Evolutionary conservation across 306 rosid genomes (phyloP).

Genomic region (Trifolium repens): DNA sequence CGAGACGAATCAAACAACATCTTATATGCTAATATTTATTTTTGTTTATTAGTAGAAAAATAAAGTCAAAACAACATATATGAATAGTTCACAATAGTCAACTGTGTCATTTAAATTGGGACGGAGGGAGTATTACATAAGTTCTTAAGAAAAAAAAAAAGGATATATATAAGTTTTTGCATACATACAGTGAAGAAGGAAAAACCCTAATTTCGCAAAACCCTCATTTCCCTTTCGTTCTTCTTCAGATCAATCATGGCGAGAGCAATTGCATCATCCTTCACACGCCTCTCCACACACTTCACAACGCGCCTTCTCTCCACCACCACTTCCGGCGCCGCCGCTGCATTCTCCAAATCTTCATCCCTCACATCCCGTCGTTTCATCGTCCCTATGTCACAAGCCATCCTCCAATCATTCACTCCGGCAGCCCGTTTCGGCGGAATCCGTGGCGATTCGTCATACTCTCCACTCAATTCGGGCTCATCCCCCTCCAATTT

Average conservation of each 20-base stretch:
- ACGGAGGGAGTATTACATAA: too few species aligned
- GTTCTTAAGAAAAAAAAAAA: too few species aligned
- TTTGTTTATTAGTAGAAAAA: too few species aligned
- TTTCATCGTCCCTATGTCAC: constrained; percentile 47
- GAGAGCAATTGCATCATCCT: constrained; percentile 35
- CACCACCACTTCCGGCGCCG: constrained; percentile 4
- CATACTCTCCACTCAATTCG: constrained; percentile 86
- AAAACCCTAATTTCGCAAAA: constrained; percentile 33
- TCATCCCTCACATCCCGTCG: constrained; percentile 16
- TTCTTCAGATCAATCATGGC: constrained; percentile 32
- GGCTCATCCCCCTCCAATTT: constrained; percentile 54
- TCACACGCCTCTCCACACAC: constrained; percentile 30
- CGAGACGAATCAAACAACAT: too few species aligned
- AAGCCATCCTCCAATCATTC: constrained; percentile 37
- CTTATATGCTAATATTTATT: too few species aligned
- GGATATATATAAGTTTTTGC: too few species aligned
- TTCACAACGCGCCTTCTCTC: constrained; percentile 42
- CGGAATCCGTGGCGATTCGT: constrained; percentile 64
- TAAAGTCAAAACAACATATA: too few species aligned
- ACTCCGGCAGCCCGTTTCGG: constrained; percentile 47
- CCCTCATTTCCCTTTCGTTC: constrained; percentile 6
- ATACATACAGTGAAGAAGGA: too few species aligned
- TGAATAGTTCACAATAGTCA: too few species aligned
- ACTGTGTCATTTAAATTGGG: too few species aligned
- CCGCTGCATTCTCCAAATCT: constrained; percentile 7